These are phyloP conservation scores for Tagetes patula DNA, from an alignment of 129 eudicot species.

Conservation along the genomic window DNA sequence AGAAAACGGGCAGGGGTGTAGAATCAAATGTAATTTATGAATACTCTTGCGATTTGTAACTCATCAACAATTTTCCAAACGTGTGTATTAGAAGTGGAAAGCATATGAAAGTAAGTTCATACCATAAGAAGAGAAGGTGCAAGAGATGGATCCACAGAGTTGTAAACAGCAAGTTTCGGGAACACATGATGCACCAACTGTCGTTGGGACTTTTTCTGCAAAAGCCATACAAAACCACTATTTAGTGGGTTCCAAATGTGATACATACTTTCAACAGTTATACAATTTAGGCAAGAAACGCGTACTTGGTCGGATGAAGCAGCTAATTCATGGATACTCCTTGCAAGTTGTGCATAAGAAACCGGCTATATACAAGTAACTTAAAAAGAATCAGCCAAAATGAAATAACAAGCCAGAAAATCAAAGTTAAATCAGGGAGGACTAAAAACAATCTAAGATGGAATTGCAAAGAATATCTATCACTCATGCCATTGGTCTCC, in stretches of 20 bases:
- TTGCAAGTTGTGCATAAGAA: slow-evolving; percentile 98
- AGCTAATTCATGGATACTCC: slow-evolving; percentile 95
- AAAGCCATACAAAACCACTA: slow-evolving; percentile 16
- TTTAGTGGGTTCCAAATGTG: slow-evolving; percentile 3
- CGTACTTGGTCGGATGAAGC: slow-evolving; percentile 95
- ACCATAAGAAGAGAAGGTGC: slow-evolving; percentile 99
- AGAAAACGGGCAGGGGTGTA: neutral
- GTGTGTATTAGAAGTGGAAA: slow-evolving; percentile 8
- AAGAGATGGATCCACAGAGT: slow-evolving; percentile 93
- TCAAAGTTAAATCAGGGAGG: slow-evolving; percentile 13
- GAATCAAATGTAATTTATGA: neutral
- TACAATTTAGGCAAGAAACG: slow-evolving; percentile 15
- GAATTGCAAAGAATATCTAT: neutral
- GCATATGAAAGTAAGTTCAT: slow-evolving; percentile 26
- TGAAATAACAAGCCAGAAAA: slow-evolving; percentile 18
- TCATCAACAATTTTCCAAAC: slow-evolving; percentile 7
- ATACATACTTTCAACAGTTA: neutral
- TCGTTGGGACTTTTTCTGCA: slow-evolving; percentile 87
- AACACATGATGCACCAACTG: slow-evolving; percentile 91
- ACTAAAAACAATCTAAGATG: slow-evolving; percentile 14
- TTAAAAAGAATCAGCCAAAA: slow-evolving; percentile 17
- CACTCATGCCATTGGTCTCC: slow-evolving; percentile 10
- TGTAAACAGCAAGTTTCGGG: slow-evolving; percentile 98
- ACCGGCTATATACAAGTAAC: slow-evolving; percentile 60
- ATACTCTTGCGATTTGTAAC: slow-evolving; percentile 20